phyloP scores from a whole-genome alignment of 805 yeast species.

The Nakazawaea molendinolei region DNA sequence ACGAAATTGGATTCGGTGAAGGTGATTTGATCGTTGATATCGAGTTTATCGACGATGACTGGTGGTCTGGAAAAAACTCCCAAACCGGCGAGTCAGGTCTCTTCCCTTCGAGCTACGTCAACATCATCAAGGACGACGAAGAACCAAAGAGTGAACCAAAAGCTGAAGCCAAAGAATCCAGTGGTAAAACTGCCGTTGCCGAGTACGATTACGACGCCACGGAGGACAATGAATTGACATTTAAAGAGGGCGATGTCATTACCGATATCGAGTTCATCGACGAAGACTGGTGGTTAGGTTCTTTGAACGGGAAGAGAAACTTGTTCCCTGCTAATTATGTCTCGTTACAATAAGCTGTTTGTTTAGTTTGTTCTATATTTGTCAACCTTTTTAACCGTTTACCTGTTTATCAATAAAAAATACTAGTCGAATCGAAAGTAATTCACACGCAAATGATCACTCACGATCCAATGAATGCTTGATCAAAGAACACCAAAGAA shows the following conservation, averaged over 20 bases:
- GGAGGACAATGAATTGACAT: constrained; percentile 86
- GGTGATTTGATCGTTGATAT: constrained; percentile 64
- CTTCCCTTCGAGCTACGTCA: constrained; percentile 52
- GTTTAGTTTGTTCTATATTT: neutral
- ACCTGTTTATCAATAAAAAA: too few relatives aligned
- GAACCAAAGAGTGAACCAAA: constrained; percentile 16
- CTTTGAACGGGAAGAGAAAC: constrained; percentile 68
- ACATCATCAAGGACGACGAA: constrained; percentile 23
- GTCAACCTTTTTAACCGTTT: too few relatives aligned
- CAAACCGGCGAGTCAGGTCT: constrained; percentile 41
- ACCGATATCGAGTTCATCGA: constrained; percentile 81
- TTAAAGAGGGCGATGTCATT: constrained; percentile 78
- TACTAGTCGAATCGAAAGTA: too few relatives aligned
- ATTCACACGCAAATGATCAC: too few relatives aligned
- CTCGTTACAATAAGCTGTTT: constrained; percentile 13
- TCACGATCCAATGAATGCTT: neutral
- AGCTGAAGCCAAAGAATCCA: constrained; percentile 18
- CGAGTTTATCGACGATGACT: constrained; percentile 66
- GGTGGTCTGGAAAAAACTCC: constrained; percentile 45
- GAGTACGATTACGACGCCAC: constrained; percentile 80
- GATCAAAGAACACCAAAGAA: constrained; percentile 36
- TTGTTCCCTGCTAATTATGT: constrained; percentile 93
- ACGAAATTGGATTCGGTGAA: constrained; percentile 61
- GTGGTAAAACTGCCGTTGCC: constrained; percentile 49
- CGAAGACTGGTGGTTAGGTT: constrained; percentile 98